Base-by-base conservation (phyloP, 2,329 filamentous ascomycete genomes). In the Periconia macrospinosa region DNA sequence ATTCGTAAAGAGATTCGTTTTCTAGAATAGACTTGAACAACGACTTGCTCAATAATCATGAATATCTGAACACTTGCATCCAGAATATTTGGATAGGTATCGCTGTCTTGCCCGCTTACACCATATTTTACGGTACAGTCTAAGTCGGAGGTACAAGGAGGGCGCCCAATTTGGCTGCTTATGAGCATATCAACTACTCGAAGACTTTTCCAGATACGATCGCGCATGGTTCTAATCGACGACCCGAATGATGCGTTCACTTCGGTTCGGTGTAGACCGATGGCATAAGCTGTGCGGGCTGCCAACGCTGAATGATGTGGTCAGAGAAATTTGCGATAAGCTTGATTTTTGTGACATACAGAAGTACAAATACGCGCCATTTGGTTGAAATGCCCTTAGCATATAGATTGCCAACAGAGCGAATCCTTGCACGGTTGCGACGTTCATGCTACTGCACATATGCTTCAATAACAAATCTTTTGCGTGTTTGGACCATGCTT, bases 131-230 rank as follows among this genome's bases (percentile, higher is more conserved):
- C 70, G 1, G 69, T 75, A 48, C 74, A 79, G 47, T 81, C 80
- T 14, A 80, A 77, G 52, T 83, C 80, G 0, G 79, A 81, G 1
- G 79, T 82, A 3, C 79, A 79, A 6, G 80, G 79, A 11, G 80
- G 80, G n/a, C 80, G 74, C 7, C 80, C 80, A 9, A 83, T 63
- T 1, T 78, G 75, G 20, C 76, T 79, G 57, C 79, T 81, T 54
- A 82, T 77, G 37, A 81, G 79, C 49, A 81, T 68, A 53, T 82
- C 80, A 47, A 81, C 74, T 49, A 81, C 77, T 2, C 80, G 75
- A 6, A 82, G 66, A 57, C 79, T 81, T 61, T 79, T 82, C 80
- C 80, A 83, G 18, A 81, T 78, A 2, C 79, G 74, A 56, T 81
- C 78, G 51, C 80, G 68, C 6, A 76, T 72, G 27, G 69, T 60